Evolutionary conservation across 345 rosid genomes (phyloP), one percentile per base, ranked within the genome.

Genomic region (Gossypium arboreum): DNA sequence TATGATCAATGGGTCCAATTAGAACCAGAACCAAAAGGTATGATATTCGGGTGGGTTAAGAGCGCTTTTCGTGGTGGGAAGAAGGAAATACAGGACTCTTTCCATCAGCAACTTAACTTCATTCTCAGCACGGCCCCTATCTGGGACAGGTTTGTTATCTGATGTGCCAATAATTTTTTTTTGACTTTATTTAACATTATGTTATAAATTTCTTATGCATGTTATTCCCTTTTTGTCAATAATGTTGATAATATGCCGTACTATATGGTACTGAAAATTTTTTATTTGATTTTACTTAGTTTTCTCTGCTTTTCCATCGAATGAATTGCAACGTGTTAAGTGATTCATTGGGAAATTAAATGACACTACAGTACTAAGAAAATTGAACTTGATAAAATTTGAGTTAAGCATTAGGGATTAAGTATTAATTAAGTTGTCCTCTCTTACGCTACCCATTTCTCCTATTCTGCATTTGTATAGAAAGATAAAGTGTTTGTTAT

Each of bases 91-190:
- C 94, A 88, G 72, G 97, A 94, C 80, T 87, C 94, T 7, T 82
- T 89, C 5, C 81, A 84, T 59, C 89, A 90, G 82, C 86, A 92
- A 83, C 93, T 92, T 75, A 84, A 80, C 78, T 90, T 86, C 79
- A 79, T 80, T 81, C 91, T 94, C 51, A 65, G 85, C 86, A 88
- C 98, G 0, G 95, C 97, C 73, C 98, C 98, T 27, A 83, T 86
- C 87, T 94, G 97, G 97, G 98, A 94, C 60, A 94, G 97, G 98
- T 94, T 76, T 62, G 85, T 71, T 79, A 39, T 78, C 78, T 22
- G 50, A 17, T 9, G 56, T 73, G 29, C 76, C 75, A 50, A 76
- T 34, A 59, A 47, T 39, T 27, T 27, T 18, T 7, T 27, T 44
- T 29, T 69, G 1, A 12, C 73, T 45, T 45, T 27, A 16, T 47